These are phyloP conservation scores for Astragalus glycyphyllos DNA, from an alignment of 306 rosid genomes.

Conservation along the genomic window DNA sequence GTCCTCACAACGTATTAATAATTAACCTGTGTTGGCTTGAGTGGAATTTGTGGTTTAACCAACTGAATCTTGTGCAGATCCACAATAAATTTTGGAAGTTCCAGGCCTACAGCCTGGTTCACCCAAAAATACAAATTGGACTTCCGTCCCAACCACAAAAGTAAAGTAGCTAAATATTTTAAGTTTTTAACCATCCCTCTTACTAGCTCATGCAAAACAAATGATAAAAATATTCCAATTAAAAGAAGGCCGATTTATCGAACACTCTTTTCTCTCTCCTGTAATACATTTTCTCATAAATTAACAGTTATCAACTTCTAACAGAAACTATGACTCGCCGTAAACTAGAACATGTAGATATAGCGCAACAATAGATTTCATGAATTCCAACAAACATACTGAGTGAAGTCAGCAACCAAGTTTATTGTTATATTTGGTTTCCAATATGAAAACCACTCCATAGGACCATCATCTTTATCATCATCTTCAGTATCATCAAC, in stretches of 20 bases:
- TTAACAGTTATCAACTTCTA: background rate
- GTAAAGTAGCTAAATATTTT: conserved; percentile 28
- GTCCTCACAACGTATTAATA: too few relatives aligned
- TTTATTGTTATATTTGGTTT: conserved; percentile 91
- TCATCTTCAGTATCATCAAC: conserved; percentile 66
- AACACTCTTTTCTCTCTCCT: conserved; percentile 11
- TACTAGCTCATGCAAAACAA: conserved; percentile 19
- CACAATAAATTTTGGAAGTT: conserved; percentile 24
- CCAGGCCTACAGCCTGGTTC: background rate
- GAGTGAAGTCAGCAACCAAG: conserved; percentile 89
- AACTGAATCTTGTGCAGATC: background rate
- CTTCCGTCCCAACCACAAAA: background rate
- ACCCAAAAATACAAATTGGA: conserved; percentile 7
- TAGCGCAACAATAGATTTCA: conserved; percentile 17
- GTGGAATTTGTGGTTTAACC: background rate
- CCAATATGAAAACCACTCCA: conserved; percentile 88
- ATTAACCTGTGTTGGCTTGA: background rate
- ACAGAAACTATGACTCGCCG: background rate
- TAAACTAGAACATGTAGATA: background rate
- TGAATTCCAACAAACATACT: conserved; percentile 54
- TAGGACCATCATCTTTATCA: conserved; percentile 66
- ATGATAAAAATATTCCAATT: conserved; percentile 25
- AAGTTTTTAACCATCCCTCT: conserved; percentile 16
- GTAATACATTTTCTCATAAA: conserved; percentile 13
- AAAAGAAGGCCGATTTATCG: conserved; percentile 24